These are phyloP conservation scores for Didymella keratinophila DNA, from an alignment of 2,329 filamentous ascomycete species.

Conservation along the genomic window DNA sequence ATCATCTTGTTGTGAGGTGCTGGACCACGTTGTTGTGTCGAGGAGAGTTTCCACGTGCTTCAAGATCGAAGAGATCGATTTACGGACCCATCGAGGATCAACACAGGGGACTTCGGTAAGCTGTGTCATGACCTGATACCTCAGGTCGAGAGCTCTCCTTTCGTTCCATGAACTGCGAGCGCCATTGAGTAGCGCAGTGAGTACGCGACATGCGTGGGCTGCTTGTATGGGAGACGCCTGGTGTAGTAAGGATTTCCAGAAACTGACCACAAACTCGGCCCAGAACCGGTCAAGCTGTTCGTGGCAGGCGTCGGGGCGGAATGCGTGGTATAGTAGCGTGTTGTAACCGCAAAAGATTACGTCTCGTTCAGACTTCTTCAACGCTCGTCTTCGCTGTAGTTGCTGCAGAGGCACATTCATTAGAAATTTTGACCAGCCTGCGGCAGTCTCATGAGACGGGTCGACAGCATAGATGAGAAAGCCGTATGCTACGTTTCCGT, in stretches of 20 bases:
- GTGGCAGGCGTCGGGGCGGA: constrained; percentile 73
- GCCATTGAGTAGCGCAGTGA: constrained; percentile 74
- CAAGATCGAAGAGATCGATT: constrained; percentile 73
- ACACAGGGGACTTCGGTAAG: constrained; percentile 82
- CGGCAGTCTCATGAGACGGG: constrained; percentile 65
- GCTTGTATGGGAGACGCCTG: constrained; percentile 33
- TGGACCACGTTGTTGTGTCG: constrained; percentile 58
- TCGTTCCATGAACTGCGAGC: constrained; percentile 73
- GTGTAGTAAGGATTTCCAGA: constrained; percentile 59
- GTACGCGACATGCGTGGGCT: constrained; percentile 63
- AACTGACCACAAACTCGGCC: constrained; percentile 73
- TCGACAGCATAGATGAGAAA: constrained; percentile 79
- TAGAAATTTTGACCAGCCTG: constrained; percentile 50
- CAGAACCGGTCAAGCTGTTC: constrained; percentile 78
- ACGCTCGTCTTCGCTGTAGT: constrained; percentile 60
- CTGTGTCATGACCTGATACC: constrained; percentile 54
- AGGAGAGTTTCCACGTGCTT: constrained; percentile 64
- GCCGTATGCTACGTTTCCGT: constrained; percentile 87
- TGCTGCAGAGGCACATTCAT: constrained; percentile 39
- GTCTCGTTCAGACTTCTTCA: constrained; percentile 69
- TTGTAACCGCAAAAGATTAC: constrained; percentile 75
- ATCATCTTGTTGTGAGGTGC: constrained; percentile 45
- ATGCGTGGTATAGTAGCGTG: constrained; percentile 55
- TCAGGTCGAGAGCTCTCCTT: constrained; percentile 70
- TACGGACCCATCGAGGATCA: constrained; percentile 86